phyloP scores from a whole-genome alignment of 129 eudicot species.

The Heracleum sosnowskyi region DNA sequence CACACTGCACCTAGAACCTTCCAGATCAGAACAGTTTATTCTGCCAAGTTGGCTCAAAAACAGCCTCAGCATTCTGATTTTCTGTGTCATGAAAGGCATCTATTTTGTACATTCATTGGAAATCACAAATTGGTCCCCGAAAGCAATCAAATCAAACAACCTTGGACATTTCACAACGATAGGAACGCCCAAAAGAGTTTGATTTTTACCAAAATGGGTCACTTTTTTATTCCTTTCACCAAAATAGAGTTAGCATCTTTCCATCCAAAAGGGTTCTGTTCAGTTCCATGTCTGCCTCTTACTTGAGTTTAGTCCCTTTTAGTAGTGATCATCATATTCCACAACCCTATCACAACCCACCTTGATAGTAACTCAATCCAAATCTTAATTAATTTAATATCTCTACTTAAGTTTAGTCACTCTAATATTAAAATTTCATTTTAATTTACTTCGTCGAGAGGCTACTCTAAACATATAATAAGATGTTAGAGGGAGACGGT shows the following conservation, averaged over 20 bases:
- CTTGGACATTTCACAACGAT: background rate
- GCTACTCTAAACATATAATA: no score
- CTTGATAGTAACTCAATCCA: background rate
- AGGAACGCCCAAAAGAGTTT: background rate
- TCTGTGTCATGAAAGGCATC: background rate
- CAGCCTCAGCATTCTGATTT: no score
- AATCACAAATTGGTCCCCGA: background rate
- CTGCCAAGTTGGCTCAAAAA: no score
- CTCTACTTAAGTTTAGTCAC: no score
- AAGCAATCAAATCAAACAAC: background rate
- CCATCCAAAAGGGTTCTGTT: background rate
- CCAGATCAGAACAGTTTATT: no score
- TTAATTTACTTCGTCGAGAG: no score
- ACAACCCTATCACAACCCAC: background rate
- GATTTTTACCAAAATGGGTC: background rate
- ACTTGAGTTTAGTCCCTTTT: background rate
- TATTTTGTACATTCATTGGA: background rate
- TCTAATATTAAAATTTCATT: no score
- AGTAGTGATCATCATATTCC: background rate
- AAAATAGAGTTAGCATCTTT: background rate
- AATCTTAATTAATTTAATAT: no score
- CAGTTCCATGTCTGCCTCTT: conserved; percentile 1
- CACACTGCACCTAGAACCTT: no score
- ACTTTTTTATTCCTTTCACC: background rate
- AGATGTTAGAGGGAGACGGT: no score